Conservation (phyloP, 768 basidiomycete species). For the Pleurotus ostreatus region DNA sequence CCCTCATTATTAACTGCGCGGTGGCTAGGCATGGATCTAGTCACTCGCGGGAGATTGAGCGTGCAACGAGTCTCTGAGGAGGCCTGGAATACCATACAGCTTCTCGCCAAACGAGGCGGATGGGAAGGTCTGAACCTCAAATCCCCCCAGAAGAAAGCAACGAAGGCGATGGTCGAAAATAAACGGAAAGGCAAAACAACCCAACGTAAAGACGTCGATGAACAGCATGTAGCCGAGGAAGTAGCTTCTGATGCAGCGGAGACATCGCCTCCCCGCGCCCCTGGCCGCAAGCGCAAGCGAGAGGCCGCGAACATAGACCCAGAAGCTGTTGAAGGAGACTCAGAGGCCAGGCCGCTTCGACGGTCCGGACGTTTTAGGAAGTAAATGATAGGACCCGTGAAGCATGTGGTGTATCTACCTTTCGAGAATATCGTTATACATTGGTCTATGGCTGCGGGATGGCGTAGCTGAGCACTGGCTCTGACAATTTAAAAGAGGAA, state of each 20-base stretch:
- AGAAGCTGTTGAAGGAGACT: not conserved
- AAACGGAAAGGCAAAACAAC: not conserved
- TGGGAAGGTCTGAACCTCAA: slow-evolving; percentile 58
- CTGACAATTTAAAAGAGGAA: no score
- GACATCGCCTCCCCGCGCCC: not conserved
- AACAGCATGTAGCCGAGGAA: not conserved
- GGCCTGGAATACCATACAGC: slow-evolving; percentile 60
- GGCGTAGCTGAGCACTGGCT: no score
- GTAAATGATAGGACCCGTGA: not conserved
- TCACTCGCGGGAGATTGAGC: slow-evolving; percentile 79
- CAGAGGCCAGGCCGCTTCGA: not conserved
- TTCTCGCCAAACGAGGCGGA: slow-evolving; percentile 69
- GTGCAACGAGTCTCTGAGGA: slow-evolving; percentile 73
- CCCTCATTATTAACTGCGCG: not conserved
- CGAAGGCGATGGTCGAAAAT: not conserved
- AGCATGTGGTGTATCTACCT: no score
- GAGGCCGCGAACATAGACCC: not conserved
- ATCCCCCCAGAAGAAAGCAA: slow-evolving; percentile 16
- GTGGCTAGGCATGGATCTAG: slow-evolving; percentile 65
- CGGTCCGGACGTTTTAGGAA: slow-evolving; percentile 1
- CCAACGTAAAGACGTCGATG: not conserved
- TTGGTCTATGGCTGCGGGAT: no score
- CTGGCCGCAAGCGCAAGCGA: slow-evolving; percentile 33
- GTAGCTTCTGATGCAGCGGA: not conserved
- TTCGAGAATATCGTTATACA: no score